Evolutionary conservation across 2,329 filamentous ascomycete genomes (phyloP).

Genomic region (Ophiostoma fasciatum): DNA sequence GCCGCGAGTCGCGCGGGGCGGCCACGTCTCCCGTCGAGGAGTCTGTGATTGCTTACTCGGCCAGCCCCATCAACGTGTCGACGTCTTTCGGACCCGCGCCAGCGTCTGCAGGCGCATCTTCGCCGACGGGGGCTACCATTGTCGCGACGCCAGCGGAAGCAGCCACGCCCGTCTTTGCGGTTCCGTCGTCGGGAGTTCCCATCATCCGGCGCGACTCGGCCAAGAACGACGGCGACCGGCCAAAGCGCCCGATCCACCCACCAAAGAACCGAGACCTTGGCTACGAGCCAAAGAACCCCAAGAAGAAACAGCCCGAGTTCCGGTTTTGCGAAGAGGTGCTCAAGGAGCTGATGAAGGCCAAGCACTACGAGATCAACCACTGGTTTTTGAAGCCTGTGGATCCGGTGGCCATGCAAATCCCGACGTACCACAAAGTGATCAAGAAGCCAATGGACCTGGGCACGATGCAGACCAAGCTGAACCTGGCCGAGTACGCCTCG

Average conservation of each 20-base stretch:
- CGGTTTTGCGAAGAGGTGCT: conserved; percentile 79
- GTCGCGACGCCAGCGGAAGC: conserved; percentile 21
- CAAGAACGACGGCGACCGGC: conserved; percentile 59
- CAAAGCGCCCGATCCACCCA: conserved; percentile 86
- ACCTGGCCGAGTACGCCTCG: conserved; percentile 62
- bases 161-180: conserved; percentile 40
- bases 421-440: conserved; percentile 82
- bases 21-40: conserved; percentile 18
- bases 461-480: conserved; percentile 67
- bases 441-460: conserved; percentile 93
- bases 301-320: conserved; percentile 78
- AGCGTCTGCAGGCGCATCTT: conserved; percentile 9
- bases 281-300: conserved; percentile 68
- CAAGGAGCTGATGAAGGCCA: conserved; percentile 60
- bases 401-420: conserved; percentile 84
- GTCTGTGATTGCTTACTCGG: conserved; percentile 1
- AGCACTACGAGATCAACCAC: conserved; percentile 50
- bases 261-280: conserved; percentile 85
- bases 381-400: conserved; percentile 80
- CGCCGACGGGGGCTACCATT: conserved; percentile 21
- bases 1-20: conserved; percentile 19
- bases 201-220: conserved; percentile 76
- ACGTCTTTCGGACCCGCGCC: neutral
- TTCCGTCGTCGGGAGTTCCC: conserved; percentile 63
- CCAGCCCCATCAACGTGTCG: neutral